phyloP scores from a whole-genome alignment of 495 filamentous ascomycete species.

The Aspergillus coremiiformis region DNA sequence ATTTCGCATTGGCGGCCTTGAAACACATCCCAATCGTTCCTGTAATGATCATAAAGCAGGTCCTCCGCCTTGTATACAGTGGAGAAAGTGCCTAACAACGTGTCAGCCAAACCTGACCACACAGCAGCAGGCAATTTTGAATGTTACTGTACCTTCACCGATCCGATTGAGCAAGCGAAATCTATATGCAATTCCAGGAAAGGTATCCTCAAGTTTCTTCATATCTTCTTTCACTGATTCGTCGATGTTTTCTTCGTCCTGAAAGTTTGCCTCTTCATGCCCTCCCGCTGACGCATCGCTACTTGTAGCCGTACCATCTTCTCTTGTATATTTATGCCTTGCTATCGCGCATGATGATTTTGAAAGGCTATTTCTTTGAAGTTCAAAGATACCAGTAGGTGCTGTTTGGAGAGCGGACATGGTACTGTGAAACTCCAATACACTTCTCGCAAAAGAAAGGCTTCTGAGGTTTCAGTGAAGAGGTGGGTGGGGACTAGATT shows the following conservation, averaged over 20 bases:
- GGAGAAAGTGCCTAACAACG: conserved; percentile 74
- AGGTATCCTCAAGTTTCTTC: conserved; percentile 69
- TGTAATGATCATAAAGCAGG: conserved; percentile 72
- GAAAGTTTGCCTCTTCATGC: conserved; percentile 40
- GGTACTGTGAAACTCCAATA: background rate
- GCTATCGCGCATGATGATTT: conserved; percentile 5
- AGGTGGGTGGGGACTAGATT: background rate
- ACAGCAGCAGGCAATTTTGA: background rate
- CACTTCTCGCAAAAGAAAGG: background rate
- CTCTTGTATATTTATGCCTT: conserved; percentile 22
- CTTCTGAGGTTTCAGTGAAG: background rate
- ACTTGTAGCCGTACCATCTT: conserved; percentile 24
- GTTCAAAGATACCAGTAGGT: conserved; percentile 19
- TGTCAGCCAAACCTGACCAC: conserved; percentile 9
- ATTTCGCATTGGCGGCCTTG: conserved; percentile 51
- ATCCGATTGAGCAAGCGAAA: conserved; percentile 95
- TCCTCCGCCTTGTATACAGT: conserved; percentile 99
- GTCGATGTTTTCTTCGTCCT: conserved; percentile 57
- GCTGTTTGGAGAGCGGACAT: conserved; percentile 28
- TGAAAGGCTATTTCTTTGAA: conserved; percentile 15
- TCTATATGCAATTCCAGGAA: conserved; percentile 70
- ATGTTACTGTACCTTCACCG: conserved; percentile 64
- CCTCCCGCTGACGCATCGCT: conserved; percentile 25
- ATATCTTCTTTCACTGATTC: conserved; percentile 75
- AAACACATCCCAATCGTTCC: conserved; percentile 78